Evolutionary conservation across 2,329 filamentous ascomycete species (phyloP), one percentile per base, ranked within the genome.

Genomic region (Chaetomiaceae sp.): DNA sequence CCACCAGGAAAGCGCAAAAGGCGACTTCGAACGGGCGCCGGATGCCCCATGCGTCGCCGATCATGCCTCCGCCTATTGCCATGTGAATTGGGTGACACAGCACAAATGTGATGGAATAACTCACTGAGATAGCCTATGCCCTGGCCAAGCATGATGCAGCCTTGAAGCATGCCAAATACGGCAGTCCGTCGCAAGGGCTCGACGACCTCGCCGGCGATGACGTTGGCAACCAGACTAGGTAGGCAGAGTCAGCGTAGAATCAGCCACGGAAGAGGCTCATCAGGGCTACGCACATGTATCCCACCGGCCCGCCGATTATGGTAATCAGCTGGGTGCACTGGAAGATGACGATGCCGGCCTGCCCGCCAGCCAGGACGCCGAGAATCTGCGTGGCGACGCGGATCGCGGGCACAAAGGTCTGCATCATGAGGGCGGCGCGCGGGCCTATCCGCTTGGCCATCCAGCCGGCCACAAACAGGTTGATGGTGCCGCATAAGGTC

Each of bases 251-350:
- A 32, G 29, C 12, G 7, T 10, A 11, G 14, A 20, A 2, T 14
- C 9, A 4, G 5, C 2, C 18, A 30, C 6, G 8, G n/a, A 15
- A n/a, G 15, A 19, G n/a, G 15, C 10, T 14, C 7, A 14, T 6
- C 9, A 14, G 11, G 15, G 18, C 15, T 26, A 50, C 66, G 51
- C 45, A 70, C 65, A 86, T 73, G 56, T 86, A 87, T 0, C 84
- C 84, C 0, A 76, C 76, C 0, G 83, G 83, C 0, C 84, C 84
- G 0, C 84, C 84, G 2, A 87, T 53, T 14, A 86, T 68, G 0
- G 81, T 85, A 44, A 87, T 81, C 14, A 82, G 64, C 64, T 88
- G 84, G 0, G 78, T 83, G 20, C 65, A 64, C 61, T 88, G 84
- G 24, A 87, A 76, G 22, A 86, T 81, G 12, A 79, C 64, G 56